Evolutionary conservation across 140 eudicot genomes (phyloP).

Genomic region (Senecio squalidus): DNA sequence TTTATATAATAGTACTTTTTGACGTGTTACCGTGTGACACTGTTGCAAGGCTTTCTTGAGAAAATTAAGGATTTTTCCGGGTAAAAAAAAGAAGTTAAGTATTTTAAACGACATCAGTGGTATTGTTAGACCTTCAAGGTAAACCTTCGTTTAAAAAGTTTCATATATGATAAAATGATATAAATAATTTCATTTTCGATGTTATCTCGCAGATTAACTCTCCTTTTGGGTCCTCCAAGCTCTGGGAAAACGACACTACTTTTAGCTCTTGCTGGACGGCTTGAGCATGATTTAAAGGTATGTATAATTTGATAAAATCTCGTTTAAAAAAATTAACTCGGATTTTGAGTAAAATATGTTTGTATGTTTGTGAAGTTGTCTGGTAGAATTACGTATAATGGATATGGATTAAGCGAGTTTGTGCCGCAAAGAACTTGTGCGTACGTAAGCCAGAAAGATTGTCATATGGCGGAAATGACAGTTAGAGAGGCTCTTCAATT

Average conservation of each 20-base stretch:
- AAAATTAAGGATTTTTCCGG: conserved; percentile 53
- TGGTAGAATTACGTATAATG: conserved; percentile 74
- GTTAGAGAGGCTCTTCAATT: conserved; percentile 83
- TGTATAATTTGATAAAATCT: not conserved
- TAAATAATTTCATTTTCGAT: not conserved
- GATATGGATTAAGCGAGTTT: conserved; percentile 72
- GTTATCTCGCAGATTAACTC: conserved; percentile 57
- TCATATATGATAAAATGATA: not conserved
- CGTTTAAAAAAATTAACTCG: not conserved
- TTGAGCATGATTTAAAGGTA: conserved; percentile 64
- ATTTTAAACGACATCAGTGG: conserved; percentile 69
- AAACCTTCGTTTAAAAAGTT: conserved; percentile 3
- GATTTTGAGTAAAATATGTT: conserved; percentile 12
- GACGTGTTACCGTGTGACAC: conserved; percentile 1
- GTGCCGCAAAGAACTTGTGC: conserved; percentile 89
- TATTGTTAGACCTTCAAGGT: conserved; percentile 82
- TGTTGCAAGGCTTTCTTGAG: conserved; percentile 57
- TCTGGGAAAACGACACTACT: conserved; percentile 96
- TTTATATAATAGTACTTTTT: conserved; percentile 6
- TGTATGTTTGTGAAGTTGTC: conserved; percentile 60
- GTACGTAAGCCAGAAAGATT: conserved; percentile 77
- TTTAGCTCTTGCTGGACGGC: conserved; percentile 91
- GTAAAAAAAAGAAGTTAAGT: conserved; percentile 54
- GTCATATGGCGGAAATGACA: conserved; percentile 96
- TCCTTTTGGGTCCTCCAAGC: conserved; percentile 95